Conservation (phyloP, 179 eudicot genomes). For the Beta corolliflora region DNA sequence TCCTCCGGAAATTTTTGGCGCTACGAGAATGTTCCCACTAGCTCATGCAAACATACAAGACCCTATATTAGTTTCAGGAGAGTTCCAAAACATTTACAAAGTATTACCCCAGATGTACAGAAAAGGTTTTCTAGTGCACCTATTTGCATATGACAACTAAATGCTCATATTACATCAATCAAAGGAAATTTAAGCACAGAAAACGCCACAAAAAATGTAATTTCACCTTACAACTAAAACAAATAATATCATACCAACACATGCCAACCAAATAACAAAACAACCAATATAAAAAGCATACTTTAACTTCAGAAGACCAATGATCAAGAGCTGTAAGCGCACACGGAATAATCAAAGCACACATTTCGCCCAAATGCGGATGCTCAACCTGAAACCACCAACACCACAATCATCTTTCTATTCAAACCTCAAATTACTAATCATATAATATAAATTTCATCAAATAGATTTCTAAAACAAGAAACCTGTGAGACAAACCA, state of each 20-base stretch:
- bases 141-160: not conserved
- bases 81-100: not conserved
- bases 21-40: not conserved
- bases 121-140: not conserved
- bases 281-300: slow-evolving; percentile 31
- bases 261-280: slow-evolving; percentile 1
- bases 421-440: too few relatives aligned
- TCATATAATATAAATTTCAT: too few relatives aligned
- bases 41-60: not conserved
- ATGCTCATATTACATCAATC: not conserved
- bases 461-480: too few relatives aligned
- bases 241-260: not conserved
- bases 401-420: slow-evolving; percentile 7
- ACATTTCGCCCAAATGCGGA: slow-evolving; percentile 60
- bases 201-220: not conserved
- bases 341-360: slow-evolving; percentile 72
- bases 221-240: not conserved
- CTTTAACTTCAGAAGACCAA: slow-evolving; percentile 94
- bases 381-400: slow-evolving; percentile 49
- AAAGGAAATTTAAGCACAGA: not conserved
- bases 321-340: slow-evolving; percentile 91
- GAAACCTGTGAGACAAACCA: slow-evolving; percentile 82
- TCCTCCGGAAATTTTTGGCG: not conserved
- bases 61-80: not conserved
- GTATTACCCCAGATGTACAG: too few relatives aligned